Evolutionary conservation across 2,329 filamentous ascomycete genomes (phyloP).

Genomic region (Claviceps pazoutovae): DNA sequence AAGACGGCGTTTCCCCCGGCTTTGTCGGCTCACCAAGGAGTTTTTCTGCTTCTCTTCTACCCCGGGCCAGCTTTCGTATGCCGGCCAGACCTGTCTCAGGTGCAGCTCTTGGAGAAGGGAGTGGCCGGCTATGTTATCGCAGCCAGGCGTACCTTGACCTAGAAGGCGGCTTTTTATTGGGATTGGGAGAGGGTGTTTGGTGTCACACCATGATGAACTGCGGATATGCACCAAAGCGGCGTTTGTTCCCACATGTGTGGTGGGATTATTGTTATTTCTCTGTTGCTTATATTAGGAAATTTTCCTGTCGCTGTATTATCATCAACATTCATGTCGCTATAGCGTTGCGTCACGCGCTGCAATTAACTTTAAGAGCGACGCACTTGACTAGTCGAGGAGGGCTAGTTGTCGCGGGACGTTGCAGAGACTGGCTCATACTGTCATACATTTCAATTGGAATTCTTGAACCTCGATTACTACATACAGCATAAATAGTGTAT

Average conservation of each 20-base stretch:
- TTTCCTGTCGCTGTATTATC: no score
- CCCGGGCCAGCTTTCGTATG: background rate
- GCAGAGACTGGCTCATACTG: background rate
- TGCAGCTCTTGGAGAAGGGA: background rate
- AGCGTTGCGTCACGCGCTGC: background rate
- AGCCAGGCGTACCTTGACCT: background rate
- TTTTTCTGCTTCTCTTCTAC: background rate
- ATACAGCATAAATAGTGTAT: background rate
- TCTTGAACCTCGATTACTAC: background rate
- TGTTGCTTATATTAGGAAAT: background rate
- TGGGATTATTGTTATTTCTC: background rate
- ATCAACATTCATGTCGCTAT: background rate
- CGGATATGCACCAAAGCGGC: constrained; percentile 9
- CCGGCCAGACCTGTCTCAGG: background rate
- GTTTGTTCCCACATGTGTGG: constrained; percentile 10
- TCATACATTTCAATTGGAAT: no score
- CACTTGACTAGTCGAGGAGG: background rate
- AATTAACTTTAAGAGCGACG: background rate
- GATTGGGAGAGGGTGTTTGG: background rate
- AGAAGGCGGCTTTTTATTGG: background rate
- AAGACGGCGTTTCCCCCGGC: background rate
- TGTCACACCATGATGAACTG: constrained; percentile 1
- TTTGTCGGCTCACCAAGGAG: background rate
- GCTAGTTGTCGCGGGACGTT: background rate
- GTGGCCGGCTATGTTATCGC: constrained; percentile 6